Evolutionary conservation across 495 filamentous ascomycete genomes (phyloP).

Genomic region (Massariosphaeria phaeospora): DNA sequence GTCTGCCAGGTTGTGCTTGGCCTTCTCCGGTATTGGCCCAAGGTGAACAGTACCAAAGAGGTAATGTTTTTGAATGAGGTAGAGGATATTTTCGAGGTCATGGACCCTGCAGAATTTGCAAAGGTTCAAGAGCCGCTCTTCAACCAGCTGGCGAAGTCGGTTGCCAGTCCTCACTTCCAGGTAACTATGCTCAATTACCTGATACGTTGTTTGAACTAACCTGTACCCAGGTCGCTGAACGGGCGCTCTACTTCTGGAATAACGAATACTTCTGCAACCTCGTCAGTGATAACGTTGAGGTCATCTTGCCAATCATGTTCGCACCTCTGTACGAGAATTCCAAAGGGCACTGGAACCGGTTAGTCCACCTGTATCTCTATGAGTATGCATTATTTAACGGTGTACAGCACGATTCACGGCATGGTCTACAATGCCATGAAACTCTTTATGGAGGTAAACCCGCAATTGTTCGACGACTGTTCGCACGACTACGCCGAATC

Average conservation of each 20-base stretch:
- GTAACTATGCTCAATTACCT: conserved; percentile 38
- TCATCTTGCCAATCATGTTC: conserved; percentile 99
- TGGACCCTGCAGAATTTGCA: conserved; percentile 97
- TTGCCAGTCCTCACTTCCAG: conserved; percentile 98
- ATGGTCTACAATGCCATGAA: conserved; percentile 99
- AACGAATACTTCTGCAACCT: conserved; percentile 99
- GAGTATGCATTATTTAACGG: conserved; percentile 7
- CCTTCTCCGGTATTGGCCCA: conserved; percentile 94
- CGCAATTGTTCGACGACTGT: conserved; percentile 96
- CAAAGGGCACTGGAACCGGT: conserved; percentile 99
- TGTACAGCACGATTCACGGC: conserved; percentile 85
- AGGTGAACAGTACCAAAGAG: conserved; percentile 98
- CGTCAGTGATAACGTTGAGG: conserved; percentile 97
- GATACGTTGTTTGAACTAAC: conserved; percentile 1
- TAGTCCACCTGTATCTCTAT: conserved; percentile 30
- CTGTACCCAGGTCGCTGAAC: conserved; percentile 74
- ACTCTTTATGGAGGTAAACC: conserved; percentile 99
- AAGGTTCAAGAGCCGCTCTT: conserved; percentile 98
- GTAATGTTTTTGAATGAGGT: conserved; percentile 99
- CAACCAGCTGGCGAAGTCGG: conserved; percentile 93
- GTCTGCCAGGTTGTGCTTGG: conserved; percentile 76
- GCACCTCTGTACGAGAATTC: conserved; percentile 98
- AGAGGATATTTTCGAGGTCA: conserved; percentile 99
- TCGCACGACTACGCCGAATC: conserved; percentile 97
- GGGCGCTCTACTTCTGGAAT: conserved; percentile 99